Percentiles rank a stretch among this genome's conserved stretches.
phyloP scores from a whole-genome alignment of 306 rosid genomes.

The Cucumis hystrix region DNA sequence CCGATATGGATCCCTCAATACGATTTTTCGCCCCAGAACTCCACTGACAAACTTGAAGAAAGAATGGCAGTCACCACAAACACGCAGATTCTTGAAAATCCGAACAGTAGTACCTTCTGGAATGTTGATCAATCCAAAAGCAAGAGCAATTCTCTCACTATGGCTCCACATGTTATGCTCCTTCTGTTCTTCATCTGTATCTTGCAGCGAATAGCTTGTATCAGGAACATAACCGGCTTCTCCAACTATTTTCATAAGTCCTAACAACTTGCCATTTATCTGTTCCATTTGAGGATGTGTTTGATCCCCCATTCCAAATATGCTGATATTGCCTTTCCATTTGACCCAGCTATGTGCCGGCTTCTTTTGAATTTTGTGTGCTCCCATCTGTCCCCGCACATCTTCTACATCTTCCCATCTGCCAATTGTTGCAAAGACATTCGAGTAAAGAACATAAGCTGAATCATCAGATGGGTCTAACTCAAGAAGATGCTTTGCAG shows the following conservation, averaged over 20 bases:
- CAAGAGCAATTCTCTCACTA: constrained; percentile 88
- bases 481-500: constrained; percentile 53
- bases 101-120: constrained; percentile 49
- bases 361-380: constrained; percentile 49
- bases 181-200: constrained; percentile 82
- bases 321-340: constrained; percentile 44
- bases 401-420: constrained; percentile 80
- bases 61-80: constrained; percentile 93
- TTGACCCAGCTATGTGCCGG: constrained; percentile 94
- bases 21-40: constrained; percentile 45
- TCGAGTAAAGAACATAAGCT: constrained; percentile 81
- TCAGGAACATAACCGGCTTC: constrained; percentile 81
- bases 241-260: constrained; percentile 46
- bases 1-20: constrained; percentile 67
- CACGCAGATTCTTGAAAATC: constrained; percentile 84
- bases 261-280: constrained; percentile 50
- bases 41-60: constrained; percentile 60
- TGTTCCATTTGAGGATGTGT: constrained; percentile 38
- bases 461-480: constrained; percentile 70
- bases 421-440: constrained; percentile 60
- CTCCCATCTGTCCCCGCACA: constrained; percentile 58
- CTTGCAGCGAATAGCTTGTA: constrained; percentile 71
- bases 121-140: constrained; percentile 56
- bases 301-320: constrained; percentile 75
- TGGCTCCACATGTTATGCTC: constrained; percentile 94